These are phyloP conservation scores for Plasmodium falciparum DNA, from an alignment of 169 alveolate genomes.

Conservation along the genomic window DNA sequence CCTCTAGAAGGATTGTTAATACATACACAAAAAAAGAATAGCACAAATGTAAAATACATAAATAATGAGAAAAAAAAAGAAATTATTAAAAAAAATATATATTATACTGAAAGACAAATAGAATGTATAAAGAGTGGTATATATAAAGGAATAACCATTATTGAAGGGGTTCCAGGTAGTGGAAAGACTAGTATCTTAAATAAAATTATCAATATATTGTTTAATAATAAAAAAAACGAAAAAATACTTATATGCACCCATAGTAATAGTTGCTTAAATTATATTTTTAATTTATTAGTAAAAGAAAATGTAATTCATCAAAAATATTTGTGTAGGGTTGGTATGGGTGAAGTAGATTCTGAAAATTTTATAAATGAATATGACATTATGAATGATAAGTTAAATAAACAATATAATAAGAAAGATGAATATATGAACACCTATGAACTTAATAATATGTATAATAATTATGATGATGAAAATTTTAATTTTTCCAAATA, in stretches of 20 bases:
- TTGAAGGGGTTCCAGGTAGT: constrained; percentile 97
- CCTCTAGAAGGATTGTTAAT: constrained; percentile 70
- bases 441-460: constrained; percentile 30
- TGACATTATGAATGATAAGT: constrained; percentile 56
- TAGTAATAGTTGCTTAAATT: constrained; percentile 93
- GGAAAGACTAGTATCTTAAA: constrained; percentile 94
- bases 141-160: constrained; percentile 91
- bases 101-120: constrained; percentile 88
- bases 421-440: not conserved
- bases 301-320: constrained; percentile 91
- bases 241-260: constrained; percentile 91
- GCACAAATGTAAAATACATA: constrained; percentile 45
- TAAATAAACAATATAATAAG: constrained; percentile 6
- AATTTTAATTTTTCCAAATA: constrained; percentile 87
- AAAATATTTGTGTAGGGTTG: constrained; percentile 93
- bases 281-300: constrained; percentile 92
- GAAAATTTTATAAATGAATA: constrained; percentile 77
- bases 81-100: constrained; percentile 75
- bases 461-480: constrained; percentile 74
- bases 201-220: constrained; percentile 92
- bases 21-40: constrained; percentile 58
- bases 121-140: constrained; percentile 93
- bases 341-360: constrained; percentile 91
- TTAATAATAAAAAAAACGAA: constrained; percentile 90
- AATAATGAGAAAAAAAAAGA: constrained; percentile 35